These are phyloP conservation scores for Scheffersomyces coipomensis DNA, from an alignment of 805 yeast genomes.

Conservation along the genomic window DNA sequence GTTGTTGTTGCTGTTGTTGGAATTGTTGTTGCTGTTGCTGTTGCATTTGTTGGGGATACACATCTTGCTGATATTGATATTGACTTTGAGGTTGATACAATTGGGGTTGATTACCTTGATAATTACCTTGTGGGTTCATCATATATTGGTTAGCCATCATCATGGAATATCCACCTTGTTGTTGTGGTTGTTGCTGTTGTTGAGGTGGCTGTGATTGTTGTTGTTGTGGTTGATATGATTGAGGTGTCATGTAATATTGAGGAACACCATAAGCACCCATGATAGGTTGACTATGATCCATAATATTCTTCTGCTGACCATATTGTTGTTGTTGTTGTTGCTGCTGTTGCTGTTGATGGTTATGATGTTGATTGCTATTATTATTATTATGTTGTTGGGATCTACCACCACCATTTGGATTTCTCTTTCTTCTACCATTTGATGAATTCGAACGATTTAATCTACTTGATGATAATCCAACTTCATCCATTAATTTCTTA, in stretches of 20 bases:
- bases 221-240: neutral
- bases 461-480: slow-evolving; percentile 57
- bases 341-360: slow-evolving; percentile 1
- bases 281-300: neutral
- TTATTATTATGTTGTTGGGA: slow-evolving; percentile 3
- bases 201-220: neutral
- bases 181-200: slow-evolving; percentile 2
- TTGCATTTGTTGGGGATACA: slow-evolving; percentile 7
- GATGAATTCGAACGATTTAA: slow-evolving; percentile 24
- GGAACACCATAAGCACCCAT: neutral
- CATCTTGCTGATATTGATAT: slow-evolving; percentile 3
- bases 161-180: slow-evolving; percentile 3
- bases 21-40: slow-evolving; percentile 11
- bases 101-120: slow-evolving; percentile 3
- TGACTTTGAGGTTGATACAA: slow-evolving; percentile 2
- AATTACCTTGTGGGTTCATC: slow-evolving; percentile 1
- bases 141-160: slow-evolving; percentile 5
- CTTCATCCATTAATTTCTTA: slow-evolving; percentile 87
- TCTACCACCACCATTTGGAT: slow-evolving; percentile 11
- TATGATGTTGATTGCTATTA: slow-evolving; percentile 1
- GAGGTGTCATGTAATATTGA: neutral
- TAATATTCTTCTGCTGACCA: neutral
- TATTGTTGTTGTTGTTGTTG: slow-evolving; percentile 5
- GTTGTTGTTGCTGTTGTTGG: slow-evolving; percentile 13
- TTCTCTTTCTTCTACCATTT: slow-evolving; percentile 25